Conservation (phyloP, 805 yeast genomes). For the Wickerhamiella brachini region DNA sequence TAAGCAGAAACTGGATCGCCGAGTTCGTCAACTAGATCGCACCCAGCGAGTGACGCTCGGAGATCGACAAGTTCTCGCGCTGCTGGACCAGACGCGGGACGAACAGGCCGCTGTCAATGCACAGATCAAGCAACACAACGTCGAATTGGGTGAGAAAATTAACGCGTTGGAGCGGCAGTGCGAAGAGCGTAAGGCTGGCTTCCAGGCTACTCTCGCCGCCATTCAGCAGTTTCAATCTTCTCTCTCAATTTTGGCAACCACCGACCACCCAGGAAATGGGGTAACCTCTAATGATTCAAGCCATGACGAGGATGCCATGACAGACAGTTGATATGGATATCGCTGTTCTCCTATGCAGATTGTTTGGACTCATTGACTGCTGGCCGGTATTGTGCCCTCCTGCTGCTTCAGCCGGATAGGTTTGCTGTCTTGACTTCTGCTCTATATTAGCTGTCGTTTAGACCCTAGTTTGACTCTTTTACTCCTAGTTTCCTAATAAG, state of each 20-base stretch:
- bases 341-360: no score
- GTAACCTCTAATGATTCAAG: no score
- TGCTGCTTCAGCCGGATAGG: no score
- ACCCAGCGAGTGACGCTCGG: neutral
- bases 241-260: neutral
- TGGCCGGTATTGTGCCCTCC: no score
- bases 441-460: no score
- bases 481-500: no score
- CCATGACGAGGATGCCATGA: no score
- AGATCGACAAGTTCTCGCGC: slow-evolving; percentile 9
- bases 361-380: no score
- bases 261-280: no score
- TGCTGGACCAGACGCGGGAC: slow-evolving; percentile 14
- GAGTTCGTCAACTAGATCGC: neutral
- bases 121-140: slow-evolving; percentile 4
- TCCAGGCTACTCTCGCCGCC: neutral
- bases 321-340: no score
- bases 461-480: no score
- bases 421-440: no score
- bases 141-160: slow-evolving; percentile 16
- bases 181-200: neutral
- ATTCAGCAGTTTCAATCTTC: neutral
- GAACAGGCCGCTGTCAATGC: slow-evolving; percentile 6
- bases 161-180: slow-evolving; percentile 11
- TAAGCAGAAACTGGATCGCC: slow-evolving; percentile 7